Percentiles rank a stretch among this genome's conserved stretches.
These are phyloP conservation scores for Rhynchosporium agropyri DNA, from an alignment of 2,329 filamentous ascomycete genomes.

Conservation along the genomic window DNA sequence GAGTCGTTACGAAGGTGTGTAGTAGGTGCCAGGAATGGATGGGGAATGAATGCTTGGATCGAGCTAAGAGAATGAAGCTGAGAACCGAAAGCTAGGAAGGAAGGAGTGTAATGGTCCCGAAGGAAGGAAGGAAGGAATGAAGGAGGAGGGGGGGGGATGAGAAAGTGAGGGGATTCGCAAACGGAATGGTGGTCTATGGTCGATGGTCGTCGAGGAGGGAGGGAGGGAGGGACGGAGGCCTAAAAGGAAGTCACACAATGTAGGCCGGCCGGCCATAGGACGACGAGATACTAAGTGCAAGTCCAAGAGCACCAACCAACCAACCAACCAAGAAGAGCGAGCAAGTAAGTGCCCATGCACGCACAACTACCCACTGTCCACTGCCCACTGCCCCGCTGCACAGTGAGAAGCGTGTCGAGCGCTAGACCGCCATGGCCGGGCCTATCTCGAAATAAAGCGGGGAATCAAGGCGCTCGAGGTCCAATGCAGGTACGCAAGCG, in stretches of 20 bases:
- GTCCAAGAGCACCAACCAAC: background rate
- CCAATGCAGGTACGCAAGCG: conserved; percentile 15
- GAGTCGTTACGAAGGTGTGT: conserved; percentile 16
- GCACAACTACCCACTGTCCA: no score
- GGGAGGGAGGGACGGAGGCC: conserved; percentile 11
- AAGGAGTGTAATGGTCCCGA: conserved; percentile 43
- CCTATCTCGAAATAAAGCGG: conserved; percentile 11
- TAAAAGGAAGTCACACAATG: background rate
- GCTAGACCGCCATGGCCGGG: background rate
- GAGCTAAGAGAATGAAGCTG: conserved; percentile 50
- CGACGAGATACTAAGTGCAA: background rate
- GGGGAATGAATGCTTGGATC: conserved; percentile 36
- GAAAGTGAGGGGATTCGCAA: conserved; percentile 17
- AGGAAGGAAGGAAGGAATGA: conserved; percentile 36
- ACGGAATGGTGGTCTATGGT: conserved; percentile 2
- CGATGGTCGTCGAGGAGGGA: conserved; percentile 15
- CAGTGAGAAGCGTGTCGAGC: conserved; percentile 4
- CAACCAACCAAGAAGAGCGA: background rate
- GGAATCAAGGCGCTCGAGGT: conserved; percentile 5
- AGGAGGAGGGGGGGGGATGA: background rate
- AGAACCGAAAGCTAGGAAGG: conserved; percentile 37
- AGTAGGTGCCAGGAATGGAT: conserved; percentile 43
- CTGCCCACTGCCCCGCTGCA: no score
- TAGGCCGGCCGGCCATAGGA: no score
- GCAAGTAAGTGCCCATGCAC: background rate